Evolutionary conservation across 2,329 filamentous ascomycete genomes (phyloP), one percentile per base, ranked within the genome.

Genomic region (Biscogniauxia mediterranea): DNA sequence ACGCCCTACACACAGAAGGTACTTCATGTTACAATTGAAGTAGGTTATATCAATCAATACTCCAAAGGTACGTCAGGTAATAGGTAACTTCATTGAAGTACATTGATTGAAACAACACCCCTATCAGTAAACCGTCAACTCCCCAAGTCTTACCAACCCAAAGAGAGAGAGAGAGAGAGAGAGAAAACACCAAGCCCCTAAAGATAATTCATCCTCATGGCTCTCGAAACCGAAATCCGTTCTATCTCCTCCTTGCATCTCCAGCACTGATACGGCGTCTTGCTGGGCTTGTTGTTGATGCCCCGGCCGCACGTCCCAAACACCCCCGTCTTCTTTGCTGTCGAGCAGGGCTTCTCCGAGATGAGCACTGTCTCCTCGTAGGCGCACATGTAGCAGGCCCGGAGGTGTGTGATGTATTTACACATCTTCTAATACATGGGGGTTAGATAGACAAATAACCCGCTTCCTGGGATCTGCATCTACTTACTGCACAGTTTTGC

Each of bases 281-380:
- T 68, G 61, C 68, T 75, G 17, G 67, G 68, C 61, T 70, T 70
- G 53, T 62, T 75, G 38, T 64, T 65, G 5, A 75, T 65, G 0
- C 74, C 75, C 11, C 64, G 69, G n/a, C 74, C 73, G 56, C 77
- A 79, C 59, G 73, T 75, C 32, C 76, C 77, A 61, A 79, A 79
- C 23, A 74, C 66, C 54, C 76, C 73, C 56, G 68, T 73, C 21
- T 57, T 66, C 23, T 67, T 69, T 3, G 76, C 76, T 1, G 56
- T 62, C 1, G 69, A 59, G 64, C 78, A 79, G 20, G 73, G 67
- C 50, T 70, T 72, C 57, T 79, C 78, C 0, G 77, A 78, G 38
- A 79, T 78, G 56, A 79, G 73, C 8, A 80, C 74, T 0, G 74
- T 78, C 52, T 78, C 75, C 62, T 78, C 73, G 20, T 64, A 63